These are phyloP conservation scores for Lactarius indigo DNA, from an alignment of 768 basidiomycete species.

Conservation along the genomic window DNA sequence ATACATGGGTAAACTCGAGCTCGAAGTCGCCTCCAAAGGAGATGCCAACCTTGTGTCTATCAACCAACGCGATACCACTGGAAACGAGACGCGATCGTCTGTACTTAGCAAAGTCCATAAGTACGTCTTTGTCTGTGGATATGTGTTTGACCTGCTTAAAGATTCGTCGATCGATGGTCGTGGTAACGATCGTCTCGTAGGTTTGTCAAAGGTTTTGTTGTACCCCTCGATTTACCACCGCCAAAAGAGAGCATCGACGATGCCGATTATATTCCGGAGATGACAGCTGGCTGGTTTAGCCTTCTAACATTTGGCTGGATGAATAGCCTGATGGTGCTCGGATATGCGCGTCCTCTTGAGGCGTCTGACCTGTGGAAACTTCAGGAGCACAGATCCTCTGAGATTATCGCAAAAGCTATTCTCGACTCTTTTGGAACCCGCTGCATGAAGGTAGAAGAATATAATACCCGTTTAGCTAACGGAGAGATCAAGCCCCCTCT, in stretches of 20 bases:
- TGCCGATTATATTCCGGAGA: slow-evolving; percentile 61
- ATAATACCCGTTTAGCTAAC: slow-evolving; percentile 63
- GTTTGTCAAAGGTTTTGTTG: slow-evolving; percentile 20
- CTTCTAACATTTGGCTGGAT: slow-evolving; percentile 74
- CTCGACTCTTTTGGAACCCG: slow-evolving; percentile 60
- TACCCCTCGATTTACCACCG: slow-evolving; percentile 34
- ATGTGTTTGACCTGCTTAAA: background rate
- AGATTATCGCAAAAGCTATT: slow-evolving; percentile 58
- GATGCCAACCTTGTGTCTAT: slow-evolving; percentile 1
- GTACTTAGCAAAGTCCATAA: background rate
- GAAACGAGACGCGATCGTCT: background rate
- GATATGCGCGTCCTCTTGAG: slow-evolving; percentile 78
- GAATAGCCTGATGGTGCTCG: slow-evolving; percentile 63
- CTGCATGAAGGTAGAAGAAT: slow-evolving; percentile 52
- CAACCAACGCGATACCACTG: background rate
- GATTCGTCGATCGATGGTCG: background rate
- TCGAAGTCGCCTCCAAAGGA: slow-evolving; percentile 4
- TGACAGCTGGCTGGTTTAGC: slow-evolving; percentile 54
- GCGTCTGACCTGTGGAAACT: slow-evolving; percentile 79
- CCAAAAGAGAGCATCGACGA: slow-evolving; percentile 57
- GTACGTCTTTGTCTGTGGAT: slow-evolving; percentile 1
- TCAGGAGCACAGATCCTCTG: slow-evolving; percentile 56
- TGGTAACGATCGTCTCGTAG: slow-evolving; percentile 1
- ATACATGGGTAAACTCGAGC: slow-evolving; percentile 1
- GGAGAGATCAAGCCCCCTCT: slow-evolving; percentile 60